Evolutionary conservation across 2,329 filamentous ascomycete species (phyloP), one percentile per base, ranked within the genome.

Genomic region (Aspergillus clavatus): DNA sequence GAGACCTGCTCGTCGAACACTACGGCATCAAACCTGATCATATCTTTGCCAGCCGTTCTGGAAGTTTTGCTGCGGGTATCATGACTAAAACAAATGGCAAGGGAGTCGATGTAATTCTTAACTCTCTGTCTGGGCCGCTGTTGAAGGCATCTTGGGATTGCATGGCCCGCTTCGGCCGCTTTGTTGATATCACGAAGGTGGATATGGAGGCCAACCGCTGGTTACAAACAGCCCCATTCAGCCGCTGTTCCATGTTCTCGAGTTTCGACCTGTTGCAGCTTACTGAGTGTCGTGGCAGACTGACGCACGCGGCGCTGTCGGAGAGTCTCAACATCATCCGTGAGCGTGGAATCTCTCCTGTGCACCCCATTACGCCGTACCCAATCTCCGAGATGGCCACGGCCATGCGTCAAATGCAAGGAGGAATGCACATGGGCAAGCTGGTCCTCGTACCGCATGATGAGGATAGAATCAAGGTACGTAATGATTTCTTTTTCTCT

Each of bases 381-480:
- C 22, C 22, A 29, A 36, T 47, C 16, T 28, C 18, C 3, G 37
- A 51, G 6, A 39, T 55, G 8, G 36, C 41, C 12, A 41, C 39
- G 7, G 68, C 67, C 0, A 49, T 72, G 3, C 37, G 45, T 3
- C 61, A 53, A 44, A 63, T 72, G 37, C 62, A 62, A 7, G 42
- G 52, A 4, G 68, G 68, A 0, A 53, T 52, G 1, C 68, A 72
- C 38, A 60, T 68, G 1, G 70, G 71, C 8, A 72, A 72, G 48
- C 48, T 72, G 3, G 65, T 72, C 8, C 47, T 71, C 11, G 23
- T 24, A 24, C 23, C 23, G 23, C 23, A 24, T 24, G 23, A 24
- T 24, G 23, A 24, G 23, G 23, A 24, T 24, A 50, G 51, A 12
- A 52, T 35, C 28, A 24, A 35, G 19, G n/a, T 14, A 33, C 11